phyloP scores from a whole-genome alignment of 2,329 filamentous ascomycete species.

The Polychaeton citri region DNA sequence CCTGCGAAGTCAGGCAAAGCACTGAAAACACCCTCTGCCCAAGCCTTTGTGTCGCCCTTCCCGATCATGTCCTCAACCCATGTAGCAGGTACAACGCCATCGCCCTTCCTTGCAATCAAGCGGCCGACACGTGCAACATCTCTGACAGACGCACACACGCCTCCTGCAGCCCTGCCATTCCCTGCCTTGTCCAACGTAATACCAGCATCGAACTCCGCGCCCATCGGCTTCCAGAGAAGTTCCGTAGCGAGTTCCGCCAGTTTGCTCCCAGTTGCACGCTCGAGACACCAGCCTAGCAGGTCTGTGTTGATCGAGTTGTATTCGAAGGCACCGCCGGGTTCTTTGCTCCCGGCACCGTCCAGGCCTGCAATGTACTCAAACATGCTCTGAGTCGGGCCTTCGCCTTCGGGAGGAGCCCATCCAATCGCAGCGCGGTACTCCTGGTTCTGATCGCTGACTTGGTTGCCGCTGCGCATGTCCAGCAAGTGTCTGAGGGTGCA shows the following conservation, averaged over 20 bases:
- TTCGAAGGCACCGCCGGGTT: slow-evolving; percentile 8
- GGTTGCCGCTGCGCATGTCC: slow-evolving; percentile 12
- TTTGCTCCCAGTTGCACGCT: slow-evolving; percentile 8
- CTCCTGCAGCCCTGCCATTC: slow-evolving; percentile 9
- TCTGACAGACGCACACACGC: slow-evolving; percentile 9
- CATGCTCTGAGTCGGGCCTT: slow-evolving; percentile 6
- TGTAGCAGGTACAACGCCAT: slow-evolving; percentile 6
- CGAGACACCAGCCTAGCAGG: slow-evolving; percentile 12
- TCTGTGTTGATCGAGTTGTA: slow-evolving; percentile 13
- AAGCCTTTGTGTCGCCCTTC: slow-evolving; percentile 6
- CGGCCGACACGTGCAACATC: slow-evolving; percentile 12
- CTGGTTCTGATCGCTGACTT: slow-evolving; percentile 7
- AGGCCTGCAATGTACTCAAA: slow-evolving; percentile 10
- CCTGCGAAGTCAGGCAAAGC: slow-evolving; percentile 4
- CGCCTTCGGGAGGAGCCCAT: slow-evolving; percentile 6
- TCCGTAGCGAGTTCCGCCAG: slow-evolving; percentile 8
- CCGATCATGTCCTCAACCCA: slow-evolving; percentile 12
- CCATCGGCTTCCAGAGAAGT: slow-evolving; percentile 13
- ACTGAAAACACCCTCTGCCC: slow-evolving; percentile 5
- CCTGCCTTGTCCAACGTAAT: slow-evolving; percentile 10
- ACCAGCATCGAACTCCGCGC: slow-evolving; percentile 11
- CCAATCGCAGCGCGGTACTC: slow-evolving; percentile 11
- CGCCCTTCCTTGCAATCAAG: slow-evolving; percentile 6
- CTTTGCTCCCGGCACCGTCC: slow-evolving; percentile 2
- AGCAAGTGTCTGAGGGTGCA: slow-evolving; percentile 10